These are phyloP conservation scores for Ascosphaera aggregata DNA, from an alignment of 2,329 filamentous ascomycete genomes.

Conservation along the genomic window DNA sequence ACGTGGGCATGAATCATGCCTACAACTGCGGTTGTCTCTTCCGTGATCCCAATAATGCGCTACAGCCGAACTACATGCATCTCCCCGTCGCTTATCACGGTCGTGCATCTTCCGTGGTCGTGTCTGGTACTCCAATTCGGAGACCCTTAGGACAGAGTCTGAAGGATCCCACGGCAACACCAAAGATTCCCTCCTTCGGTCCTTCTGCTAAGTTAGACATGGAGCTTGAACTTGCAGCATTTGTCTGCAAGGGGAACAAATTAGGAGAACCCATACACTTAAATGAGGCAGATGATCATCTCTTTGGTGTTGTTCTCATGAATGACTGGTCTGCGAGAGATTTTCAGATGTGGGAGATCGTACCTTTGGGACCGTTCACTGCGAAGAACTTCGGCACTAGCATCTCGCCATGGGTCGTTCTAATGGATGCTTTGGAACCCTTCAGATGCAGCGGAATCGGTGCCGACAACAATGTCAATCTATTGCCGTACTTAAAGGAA, in stretches of 20 bases:
- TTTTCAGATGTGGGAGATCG: constrained; percentile 65
- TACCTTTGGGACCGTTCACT: constrained; percentile 63
- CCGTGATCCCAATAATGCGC: constrained; percentile 44
- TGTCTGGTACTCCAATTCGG: constrained; percentile 49
- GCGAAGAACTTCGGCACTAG: constrained; percentile 63
- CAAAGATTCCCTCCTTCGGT: constrained; percentile 38
- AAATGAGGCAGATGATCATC: constrained; percentile 39
- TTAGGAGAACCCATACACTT: constrained; percentile 42
- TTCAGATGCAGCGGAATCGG: constrained; percentile 33
- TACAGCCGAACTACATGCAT: constrained; percentile 63
- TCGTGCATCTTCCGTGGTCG: constrained; percentile 49
- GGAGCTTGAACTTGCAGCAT: constrained; percentile 58
- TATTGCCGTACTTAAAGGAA: constrained; percentile 39
- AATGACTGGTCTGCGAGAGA: constrained; percentile 78
- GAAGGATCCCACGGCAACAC: constrained; percentile 34
- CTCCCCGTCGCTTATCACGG: constrained; percentile 67
- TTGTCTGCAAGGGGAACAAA: constrained; percentile 40
- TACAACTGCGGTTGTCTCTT: constrained; percentile 50
- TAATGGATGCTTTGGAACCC: constrained; percentile 51
- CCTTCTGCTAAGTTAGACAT: constrained; percentile 48
- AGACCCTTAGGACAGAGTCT: constrained; percentile 56
- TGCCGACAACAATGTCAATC: constrained; percentile 25
- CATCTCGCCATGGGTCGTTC: constrained; percentile 58
- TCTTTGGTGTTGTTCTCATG: constrained; percentile 63
- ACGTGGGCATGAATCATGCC: constrained; percentile 57